Evolutionary conservation across 1,139 yeast species (phyloP).

Genomic region (Scheffersomyces insectosa): DNA sequence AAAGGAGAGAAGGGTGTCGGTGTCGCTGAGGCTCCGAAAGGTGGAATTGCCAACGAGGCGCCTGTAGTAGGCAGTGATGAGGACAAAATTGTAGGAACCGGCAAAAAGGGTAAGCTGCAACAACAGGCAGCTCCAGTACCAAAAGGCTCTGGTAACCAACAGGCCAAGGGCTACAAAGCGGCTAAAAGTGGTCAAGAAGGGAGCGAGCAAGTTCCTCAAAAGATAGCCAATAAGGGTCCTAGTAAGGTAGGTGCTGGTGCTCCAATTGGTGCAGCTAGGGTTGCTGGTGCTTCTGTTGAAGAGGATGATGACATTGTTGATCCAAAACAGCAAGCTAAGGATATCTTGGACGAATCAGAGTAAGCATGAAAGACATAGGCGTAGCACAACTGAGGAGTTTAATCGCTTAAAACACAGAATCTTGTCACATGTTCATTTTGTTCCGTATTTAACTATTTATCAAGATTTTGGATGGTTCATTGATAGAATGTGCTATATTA

Average conservation of each 20-base stretch:
- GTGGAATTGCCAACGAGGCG: conserved; percentile 51
- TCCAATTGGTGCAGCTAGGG: not conserved
- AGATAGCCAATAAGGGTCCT: not conserved
- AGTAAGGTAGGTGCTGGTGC: not conserved
- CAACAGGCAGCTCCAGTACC: not conserved
- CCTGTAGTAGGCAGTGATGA: conserved; percentile 47
- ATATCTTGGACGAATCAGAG: conserved; percentile 6
- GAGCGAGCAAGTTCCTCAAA: not conserved
- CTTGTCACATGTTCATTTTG: too few species aligned
- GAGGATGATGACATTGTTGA: not conserved
- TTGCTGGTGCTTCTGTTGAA: not conserved
- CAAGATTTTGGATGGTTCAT: too few species aligned
- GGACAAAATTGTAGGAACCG: conserved; percentile 30
- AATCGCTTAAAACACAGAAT: too few species aligned
- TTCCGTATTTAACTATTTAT: too few species aligned
- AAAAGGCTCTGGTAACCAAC: conserved; percentile 1
- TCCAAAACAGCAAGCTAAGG: conserved; percentile 2
- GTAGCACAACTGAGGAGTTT: too few species aligned
- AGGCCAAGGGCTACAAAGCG: conserved; percentile 15
- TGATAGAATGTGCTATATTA: too few species aligned
- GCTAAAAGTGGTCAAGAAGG: conserved; percentile 10
- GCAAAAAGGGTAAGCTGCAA: conserved; percentile 15
- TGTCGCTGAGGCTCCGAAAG: conserved; percentile 50
- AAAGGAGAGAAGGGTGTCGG: conserved; percentile 47
- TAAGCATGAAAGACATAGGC: conserved; percentile 1